Conservation (phyloP, 148 eudicot genomes). For the Hydrangea macrophylla region DNA sequence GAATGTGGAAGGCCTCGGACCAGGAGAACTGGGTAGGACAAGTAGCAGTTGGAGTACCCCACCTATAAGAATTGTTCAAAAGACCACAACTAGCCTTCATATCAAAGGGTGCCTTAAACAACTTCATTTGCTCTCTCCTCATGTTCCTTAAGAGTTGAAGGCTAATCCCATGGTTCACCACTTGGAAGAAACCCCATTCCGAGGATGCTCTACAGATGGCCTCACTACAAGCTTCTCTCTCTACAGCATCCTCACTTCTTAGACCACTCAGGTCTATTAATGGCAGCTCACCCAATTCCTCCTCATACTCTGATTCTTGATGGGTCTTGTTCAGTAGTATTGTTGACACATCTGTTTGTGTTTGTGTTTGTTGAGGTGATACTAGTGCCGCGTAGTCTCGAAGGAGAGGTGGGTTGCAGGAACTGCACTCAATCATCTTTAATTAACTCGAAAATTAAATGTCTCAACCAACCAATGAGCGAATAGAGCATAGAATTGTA, state of each 20-base stretch:
- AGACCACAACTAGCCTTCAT: conserved; percentile 20
- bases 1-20: conserved; percentile 35
- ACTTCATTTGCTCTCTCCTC: conserved; percentile 29
- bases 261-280: conserved; percentile 20
- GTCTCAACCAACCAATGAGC: neutral
- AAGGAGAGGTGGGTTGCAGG: conserved; percentile 11
- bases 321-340: too few species aligned
- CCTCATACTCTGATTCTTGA: neutral
- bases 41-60: conserved; percentile 28
- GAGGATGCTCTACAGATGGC: conserved; percentile 23
- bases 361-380: too few species aligned
- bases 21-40: conserved; percentile 25
- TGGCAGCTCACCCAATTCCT: conserved; percentile 22
- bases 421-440: conserved; percentile 11
- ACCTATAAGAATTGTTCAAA: conserved; percentile 24
- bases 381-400: conserved; percentile 7
- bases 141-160: conserved; percentile 15
- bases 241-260: conserved; percentile 7
- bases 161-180: conserved; percentile 31
- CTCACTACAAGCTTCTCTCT: conserved; percentile 3
- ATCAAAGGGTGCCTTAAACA: conserved; percentile 23
- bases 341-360: too few species aligned
- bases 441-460: neutral
- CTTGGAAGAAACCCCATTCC: conserved; percentile 37
- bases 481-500: neutral